phyloP scores from a whole-genome alignment of 306 rosid species.

The Nissolia schottii region DNA sequence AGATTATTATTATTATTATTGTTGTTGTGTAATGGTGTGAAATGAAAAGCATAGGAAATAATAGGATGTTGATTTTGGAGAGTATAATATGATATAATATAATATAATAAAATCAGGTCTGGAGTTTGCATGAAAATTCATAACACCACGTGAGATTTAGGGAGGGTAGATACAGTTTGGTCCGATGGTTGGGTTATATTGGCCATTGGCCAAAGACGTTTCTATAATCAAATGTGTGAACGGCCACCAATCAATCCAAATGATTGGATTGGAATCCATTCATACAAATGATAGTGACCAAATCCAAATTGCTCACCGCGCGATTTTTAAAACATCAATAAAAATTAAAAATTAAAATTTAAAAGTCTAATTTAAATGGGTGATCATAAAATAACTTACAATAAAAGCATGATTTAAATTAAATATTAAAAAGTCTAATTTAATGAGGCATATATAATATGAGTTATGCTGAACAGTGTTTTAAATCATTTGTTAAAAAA shows the following conservation, averaged over 20 bases:
- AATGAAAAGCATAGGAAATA: neutral
- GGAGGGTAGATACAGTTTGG: neutral
- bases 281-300: neutral
- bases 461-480: no score
- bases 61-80: neutral
- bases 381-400: no score
- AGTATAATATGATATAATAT: no score
- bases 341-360: neutral
- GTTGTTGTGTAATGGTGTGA: neutral
- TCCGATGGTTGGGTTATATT: neutral
- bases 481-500: no score
- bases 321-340: neutral
- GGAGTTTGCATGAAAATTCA: constrained; percentile 19
- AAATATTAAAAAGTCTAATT: no score
- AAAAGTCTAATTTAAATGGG: no score
- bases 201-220: constrained; percentile 13
- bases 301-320: neutral
- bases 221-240: constrained; percentile 1
- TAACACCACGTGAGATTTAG: neutral
- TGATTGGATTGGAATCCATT: no score
- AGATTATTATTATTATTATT: neutral
- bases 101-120: neutral
- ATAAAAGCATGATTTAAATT: no score
- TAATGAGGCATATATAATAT: no score
- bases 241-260: neutral